Evolutionary conservation across 768 basidiomycete genomes (phyloP).

Genomic region (Phaeotremella fagi): DNA sequence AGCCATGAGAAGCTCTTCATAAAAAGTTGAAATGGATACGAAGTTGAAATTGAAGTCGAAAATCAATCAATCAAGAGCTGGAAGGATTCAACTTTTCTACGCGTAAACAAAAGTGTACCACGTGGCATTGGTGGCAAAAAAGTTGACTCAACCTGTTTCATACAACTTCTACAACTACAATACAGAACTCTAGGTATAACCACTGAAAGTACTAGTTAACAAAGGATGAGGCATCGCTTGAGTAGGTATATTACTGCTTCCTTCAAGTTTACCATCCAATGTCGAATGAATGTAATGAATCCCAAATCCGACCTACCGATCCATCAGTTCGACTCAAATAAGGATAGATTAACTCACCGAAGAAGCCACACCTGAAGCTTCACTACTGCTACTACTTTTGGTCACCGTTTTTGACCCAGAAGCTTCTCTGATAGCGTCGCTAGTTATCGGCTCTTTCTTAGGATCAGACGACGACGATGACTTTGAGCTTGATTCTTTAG

Average conservation of each 20-base stretch:
- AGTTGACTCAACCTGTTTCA: no score
- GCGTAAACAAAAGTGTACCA: no score
- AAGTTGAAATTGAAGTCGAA: no score
- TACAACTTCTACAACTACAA: no score
- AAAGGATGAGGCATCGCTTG: conserved; percentile 38
- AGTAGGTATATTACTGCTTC: conserved; percentile 18
- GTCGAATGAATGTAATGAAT: conserved; percentile 40
- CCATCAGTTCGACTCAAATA: not conserved
- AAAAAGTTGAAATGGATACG: no score
- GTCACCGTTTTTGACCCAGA: conserved; percentile 29
- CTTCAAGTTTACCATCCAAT: conserved; percentile 13
- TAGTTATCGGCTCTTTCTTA: conserved; percentile 3
- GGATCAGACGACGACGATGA: not conserved
- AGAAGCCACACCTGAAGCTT: conserved; percentile 13
- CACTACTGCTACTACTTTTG: conserved; percentile 4
- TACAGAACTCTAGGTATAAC: no score
- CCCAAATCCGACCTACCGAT: conserved; percentile 26
- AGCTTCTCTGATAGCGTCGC: conserved; percentile 27
- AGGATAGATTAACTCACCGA: conserved; percentile 21
- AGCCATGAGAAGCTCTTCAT: no score
- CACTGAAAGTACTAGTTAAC: conserved; percentile 25
- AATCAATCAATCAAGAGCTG: no score
- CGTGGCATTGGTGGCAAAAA: no score
- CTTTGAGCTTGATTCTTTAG: not conserved
- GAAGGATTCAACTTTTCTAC: no score